Conservation (phyloP, 78 protist genomes). For the Acrasis kona region DNA sequence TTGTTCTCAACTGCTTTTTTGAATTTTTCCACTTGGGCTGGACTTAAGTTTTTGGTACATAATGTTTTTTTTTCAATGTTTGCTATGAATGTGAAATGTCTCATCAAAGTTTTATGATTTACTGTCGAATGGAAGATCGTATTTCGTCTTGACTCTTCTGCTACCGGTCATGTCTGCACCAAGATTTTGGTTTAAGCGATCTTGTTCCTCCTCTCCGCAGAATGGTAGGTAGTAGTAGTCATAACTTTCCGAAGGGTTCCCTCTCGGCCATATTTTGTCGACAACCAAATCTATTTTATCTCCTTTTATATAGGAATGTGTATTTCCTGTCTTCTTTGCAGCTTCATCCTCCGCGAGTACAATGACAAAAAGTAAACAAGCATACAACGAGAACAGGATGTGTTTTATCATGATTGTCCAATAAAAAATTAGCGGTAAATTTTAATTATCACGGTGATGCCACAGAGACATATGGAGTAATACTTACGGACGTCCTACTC, state of each 20-base stretch:
- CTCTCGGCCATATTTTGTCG: slow-evolving; percentile 85
- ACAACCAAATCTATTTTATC: slow-evolving; percentile 14
- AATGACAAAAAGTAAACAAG: too few relatives aligned
- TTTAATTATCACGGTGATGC: too few relatives aligned
- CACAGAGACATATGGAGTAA: too few relatives aligned
- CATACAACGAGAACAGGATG: too few relatives aligned
- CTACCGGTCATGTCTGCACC: not conserved
- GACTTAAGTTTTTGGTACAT: not conserved
- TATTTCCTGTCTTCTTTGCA: too few relatives aligned
- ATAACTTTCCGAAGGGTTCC: slow-evolving; percentile 88
- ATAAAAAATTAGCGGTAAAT: too few relatives aligned
- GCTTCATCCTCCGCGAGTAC: too few relatives aligned
- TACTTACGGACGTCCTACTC: too few relatives aligned
- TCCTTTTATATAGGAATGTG: not conserved
- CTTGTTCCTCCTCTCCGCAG: slow-evolving; percentile 47
- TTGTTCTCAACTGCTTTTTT: not conserved
- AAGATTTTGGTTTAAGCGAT: not conserved
- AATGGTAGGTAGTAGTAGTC: slow-evolving; percentile 76
- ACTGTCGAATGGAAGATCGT: not conserved
- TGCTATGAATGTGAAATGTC: not conserved
- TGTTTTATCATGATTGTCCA: too few relatives aligned
- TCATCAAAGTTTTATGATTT: not conserved
- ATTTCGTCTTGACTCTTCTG: not conserved
- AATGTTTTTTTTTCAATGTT: not conserved
- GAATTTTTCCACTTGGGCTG: not conserved